These are phyloP conservation scores for Vitellaria paradoxa DNA, from an alignment of 179 eudicot genomes.

Conservation along the genomic window DNA sequence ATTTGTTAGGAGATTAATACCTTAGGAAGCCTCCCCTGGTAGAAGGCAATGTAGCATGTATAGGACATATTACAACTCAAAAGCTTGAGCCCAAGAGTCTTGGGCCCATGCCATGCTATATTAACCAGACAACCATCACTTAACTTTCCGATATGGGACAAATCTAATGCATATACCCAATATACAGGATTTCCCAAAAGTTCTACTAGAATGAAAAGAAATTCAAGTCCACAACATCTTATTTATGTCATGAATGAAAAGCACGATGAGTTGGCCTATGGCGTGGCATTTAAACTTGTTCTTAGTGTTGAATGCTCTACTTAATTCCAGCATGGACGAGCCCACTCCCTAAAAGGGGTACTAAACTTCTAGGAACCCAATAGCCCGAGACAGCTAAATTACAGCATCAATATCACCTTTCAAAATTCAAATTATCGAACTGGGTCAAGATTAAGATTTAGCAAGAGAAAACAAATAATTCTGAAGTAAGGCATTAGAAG, in stretches of 20 bases:
- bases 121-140: too few species aligned
- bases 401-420: neutral
- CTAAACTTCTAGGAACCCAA: neutral
- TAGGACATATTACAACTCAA: too few species aligned
- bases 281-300: neutral
- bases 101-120: too few species aligned
- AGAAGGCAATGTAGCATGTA: too few species aligned
- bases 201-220: neutral
- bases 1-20: too few species aligned
- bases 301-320: neutral
- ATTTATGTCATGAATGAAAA: neutral
- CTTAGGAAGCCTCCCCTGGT: too few species aligned
- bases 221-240: neutral
- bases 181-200: neutral
- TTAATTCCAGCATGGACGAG: neutral
- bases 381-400: neutral
- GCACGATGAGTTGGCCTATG: neutral
- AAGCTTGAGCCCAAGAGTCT: too few species aligned
- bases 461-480: neutral
- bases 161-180: neutral
- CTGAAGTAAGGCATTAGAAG: constrained; percentile 20
- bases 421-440: neutral
- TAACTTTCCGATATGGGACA: too few species aligned
- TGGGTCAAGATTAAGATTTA: neutral
- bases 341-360: neutral